Evolutionary conservation across 495 filamentous ascomycete species (phyloP).

Genomic region (Aspergillus haitiensis): DNA sequence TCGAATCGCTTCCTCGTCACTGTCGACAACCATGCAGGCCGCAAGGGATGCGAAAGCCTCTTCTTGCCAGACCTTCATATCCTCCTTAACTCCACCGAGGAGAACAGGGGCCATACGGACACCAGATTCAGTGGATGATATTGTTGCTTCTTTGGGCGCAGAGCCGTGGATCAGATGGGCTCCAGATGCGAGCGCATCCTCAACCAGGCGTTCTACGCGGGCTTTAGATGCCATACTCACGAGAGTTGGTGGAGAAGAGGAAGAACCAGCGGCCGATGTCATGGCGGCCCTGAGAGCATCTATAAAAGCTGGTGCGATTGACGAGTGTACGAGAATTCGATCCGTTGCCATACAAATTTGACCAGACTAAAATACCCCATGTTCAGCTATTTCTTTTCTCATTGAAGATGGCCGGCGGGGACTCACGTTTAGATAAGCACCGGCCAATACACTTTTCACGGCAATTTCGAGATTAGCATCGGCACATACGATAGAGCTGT

Average conservation of each 20-base stretch:
- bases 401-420: neutral
- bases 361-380: conserved; percentile 50
- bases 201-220: conserved; percentile 63
- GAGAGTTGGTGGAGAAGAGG: conserved; percentile 56
- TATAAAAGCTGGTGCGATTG: conserved; percentile 60
- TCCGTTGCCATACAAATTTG: conserved; percentile 94
- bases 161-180: conserved; percentile 62
- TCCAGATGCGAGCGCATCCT: conserved; percentile 62
- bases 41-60: conserved; percentile 81
- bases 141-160: conserved; percentile 25
- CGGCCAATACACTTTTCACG: conserved; percentile 48
- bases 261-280: conserved; percentile 42
- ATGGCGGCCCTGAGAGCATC: conserved; percentile 46
- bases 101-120: conserved; percentile 71
- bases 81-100: conserved; percentile 61
- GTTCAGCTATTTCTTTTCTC: neutral
- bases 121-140: conserved; percentile 38
- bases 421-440: conserved; percentile 52
- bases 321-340: conserved; percentile 75
- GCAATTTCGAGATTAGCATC: conserved; percentile 57
- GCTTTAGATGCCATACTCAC: conserved; percentile 59
- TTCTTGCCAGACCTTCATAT: conserved; percentile 76
- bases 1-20: conserved; percentile 48
- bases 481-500: conserved; percentile 56
- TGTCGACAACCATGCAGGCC: conserved; percentile 42